Conservation (phyloP, 192 early-diverging fungal species). For the Linnemannia schmuckeri region DNA sequence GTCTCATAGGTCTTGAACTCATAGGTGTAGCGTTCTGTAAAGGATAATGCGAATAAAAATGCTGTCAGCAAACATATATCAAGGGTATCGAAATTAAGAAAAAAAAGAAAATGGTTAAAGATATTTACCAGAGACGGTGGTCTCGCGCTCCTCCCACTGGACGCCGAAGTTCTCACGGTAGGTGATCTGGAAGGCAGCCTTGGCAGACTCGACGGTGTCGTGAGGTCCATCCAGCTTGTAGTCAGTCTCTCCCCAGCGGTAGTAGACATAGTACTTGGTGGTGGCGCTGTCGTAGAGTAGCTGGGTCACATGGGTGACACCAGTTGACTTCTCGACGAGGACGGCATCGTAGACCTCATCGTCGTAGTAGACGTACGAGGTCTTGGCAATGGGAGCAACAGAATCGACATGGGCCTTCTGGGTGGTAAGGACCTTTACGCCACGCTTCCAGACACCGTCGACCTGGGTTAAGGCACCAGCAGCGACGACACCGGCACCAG, state of each 20-base stretch:
- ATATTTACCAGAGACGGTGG: background rate
- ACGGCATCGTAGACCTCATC: slow-evolving; percentile 36
- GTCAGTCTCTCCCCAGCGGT: slow-evolving; percentile 18
- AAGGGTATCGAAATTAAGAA: no score
- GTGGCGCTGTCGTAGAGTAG: slow-evolving; percentile 9
- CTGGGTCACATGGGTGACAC: slow-evolving; percentile 18
- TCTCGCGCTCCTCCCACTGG: slow-evolving; percentile 20
- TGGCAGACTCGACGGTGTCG: slow-evolving; percentile 20
- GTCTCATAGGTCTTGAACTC: slow-evolving; percentile 28
- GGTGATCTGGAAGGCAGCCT: background rate
- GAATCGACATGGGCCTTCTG: slow-evolving; percentile 22
- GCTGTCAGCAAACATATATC: no score
- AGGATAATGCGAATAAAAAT: no score
- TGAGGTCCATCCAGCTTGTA: slow-evolving; percentile 23
- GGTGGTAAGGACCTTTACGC: slow-evolving; percentile 18
- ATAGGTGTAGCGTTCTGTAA: background rate
- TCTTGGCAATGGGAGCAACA: slow-evolving; percentile 19
- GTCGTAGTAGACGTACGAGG: slow-evolving; percentile 29
- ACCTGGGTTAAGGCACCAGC: slow-evolving; percentile 19
- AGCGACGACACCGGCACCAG: slow-evolving; percentile 11
- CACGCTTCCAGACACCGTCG: slow-evolving; percentile 37
- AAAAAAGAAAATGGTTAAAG: no score
- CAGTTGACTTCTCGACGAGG: slow-evolving; percentile 15
- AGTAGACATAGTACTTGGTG: slow-evolving; percentile 21
- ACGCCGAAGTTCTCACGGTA: slow-evolving; percentile 20